Evolutionary conservation across 2,329 filamentous ascomycete genomes (phyloP).

Genomic region (Achaetomium macrosporum): DNA sequence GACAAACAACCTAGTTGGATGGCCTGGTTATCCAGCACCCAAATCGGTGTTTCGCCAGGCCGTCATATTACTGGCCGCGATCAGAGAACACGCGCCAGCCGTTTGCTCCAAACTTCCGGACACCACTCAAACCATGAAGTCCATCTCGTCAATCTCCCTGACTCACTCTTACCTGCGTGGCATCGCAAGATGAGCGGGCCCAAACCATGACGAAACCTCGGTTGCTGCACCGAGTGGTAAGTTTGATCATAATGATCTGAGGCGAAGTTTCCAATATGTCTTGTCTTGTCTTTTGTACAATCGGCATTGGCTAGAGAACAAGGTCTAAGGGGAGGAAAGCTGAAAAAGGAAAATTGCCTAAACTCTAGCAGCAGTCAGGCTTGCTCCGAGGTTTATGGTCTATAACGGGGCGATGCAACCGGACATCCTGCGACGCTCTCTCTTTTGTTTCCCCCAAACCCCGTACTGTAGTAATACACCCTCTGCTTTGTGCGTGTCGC

Average conservation of each 20-base stretch:
- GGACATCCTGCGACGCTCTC: constrained; percentile 13
- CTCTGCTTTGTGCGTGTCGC: neutral
- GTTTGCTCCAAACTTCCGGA: neutral
- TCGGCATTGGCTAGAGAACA: constrained; percentile 7
- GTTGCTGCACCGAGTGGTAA: neutral
- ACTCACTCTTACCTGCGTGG: neutral
- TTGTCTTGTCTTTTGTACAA: constrained; percentile 15
- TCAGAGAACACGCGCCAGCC: neutral
- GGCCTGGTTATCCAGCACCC: neutral
- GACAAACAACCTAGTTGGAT: neutral
- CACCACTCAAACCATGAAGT: neutral
- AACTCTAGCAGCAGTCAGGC: constrained; percentile 16
- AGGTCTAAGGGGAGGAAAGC: constrained; percentile 7
- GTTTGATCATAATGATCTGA: neutral
- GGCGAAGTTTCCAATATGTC: neutral
- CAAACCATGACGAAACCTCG: neutral
- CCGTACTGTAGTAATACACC: constrained; percentile 17
- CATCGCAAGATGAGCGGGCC: neutral
- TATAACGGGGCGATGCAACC: constrained; percentile 14
- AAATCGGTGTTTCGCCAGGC: neutral
- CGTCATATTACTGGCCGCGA: neutral
- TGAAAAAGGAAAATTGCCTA: constrained; percentile 7
- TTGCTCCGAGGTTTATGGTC: constrained; percentile 20
- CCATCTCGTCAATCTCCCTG: neutral
- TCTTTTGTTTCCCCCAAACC: constrained; percentile 10